Percentiles rank a stretch among this genome's conserved stretches.
phyloP scores from a whole-genome alignment of 1,284 basidiomycete genomes.

The Moesziomyces globuligerus region DNA sequence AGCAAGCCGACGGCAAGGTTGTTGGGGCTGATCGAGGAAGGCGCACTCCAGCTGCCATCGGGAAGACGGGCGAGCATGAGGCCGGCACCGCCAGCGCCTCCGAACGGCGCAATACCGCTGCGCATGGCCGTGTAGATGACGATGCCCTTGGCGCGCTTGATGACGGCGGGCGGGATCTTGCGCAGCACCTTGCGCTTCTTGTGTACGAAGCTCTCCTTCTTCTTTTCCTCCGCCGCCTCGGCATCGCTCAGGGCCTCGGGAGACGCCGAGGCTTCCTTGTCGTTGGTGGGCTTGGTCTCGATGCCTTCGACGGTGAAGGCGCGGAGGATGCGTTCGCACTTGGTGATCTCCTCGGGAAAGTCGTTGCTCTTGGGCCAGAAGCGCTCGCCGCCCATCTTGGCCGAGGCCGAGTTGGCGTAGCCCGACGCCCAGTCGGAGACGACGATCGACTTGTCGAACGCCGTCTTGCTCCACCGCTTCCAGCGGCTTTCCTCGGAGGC shows the following conservation, averaged over 20 bases:
- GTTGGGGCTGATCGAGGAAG: constrained; percentile 70
- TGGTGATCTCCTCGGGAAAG: constrained; percentile 70
- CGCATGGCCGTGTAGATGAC: constrained; percentile 71
- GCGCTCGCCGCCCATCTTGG: constrained; percentile 69
- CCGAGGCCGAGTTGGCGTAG: constrained; percentile 59
- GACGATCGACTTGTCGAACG: constrained; percentile 56
- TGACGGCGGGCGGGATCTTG: constrained; percentile 71
- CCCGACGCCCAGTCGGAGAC: constrained; percentile 62
- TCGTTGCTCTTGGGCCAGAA: constrained; percentile 72
- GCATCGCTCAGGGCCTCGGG: too few relatives aligned
- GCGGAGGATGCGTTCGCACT: constrained; percentile 70
- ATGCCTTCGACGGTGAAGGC: constrained; percentile 60
- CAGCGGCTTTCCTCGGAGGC: constrained; percentile 31
- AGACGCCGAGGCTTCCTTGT: background rate
- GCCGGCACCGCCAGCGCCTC: constrained; percentile 71
- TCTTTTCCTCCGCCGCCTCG: constrained; percentile 57
- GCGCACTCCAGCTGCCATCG: constrained; percentile 70
- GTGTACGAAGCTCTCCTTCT: constrained; percentile 60
- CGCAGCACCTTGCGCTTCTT: constrained; percentile 69
- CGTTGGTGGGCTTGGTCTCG: constrained; percentile 44
- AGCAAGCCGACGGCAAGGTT: constrained; percentile 68
- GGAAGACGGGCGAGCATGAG: constrained; percentile 59
- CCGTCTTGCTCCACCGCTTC: constrained; percentile 44
- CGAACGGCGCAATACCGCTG: constrained; percentile 71
- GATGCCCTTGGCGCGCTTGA: constrained; percentile 68